Percentiles rank a stretch among this genome's conserved stretches.
Evolutionary conservation across 1,139 yeast genomes (phyloP).

Genomic region (Blastobotrys illinoisensis): DNA sequence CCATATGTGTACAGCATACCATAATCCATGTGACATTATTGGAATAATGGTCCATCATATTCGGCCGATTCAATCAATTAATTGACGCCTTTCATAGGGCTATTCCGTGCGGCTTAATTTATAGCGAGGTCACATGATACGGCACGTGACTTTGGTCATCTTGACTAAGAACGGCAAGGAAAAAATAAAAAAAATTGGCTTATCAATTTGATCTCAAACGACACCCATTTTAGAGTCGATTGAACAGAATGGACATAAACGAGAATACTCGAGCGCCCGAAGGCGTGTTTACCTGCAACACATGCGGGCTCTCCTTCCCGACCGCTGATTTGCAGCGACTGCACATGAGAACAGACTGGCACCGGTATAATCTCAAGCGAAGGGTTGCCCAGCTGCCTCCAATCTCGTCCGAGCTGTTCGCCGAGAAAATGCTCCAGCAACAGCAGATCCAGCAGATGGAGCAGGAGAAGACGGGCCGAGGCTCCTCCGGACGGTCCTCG

Average conservation of each 20-base stretch:
- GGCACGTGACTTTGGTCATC: background rate
- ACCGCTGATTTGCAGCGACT: conserved; percentile 75
- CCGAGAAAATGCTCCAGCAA: conserved; percentile 58
- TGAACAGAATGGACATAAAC: background rate
- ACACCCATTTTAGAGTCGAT: too few species aligned
- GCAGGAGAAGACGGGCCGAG: conserved; percentile 45
- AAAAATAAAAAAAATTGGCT: background rate
- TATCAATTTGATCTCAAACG: background rate
- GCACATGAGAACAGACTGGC: conserved; percentile 98
- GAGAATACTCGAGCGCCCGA: conserved; percentile 11
- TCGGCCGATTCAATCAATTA: too few species aligned
- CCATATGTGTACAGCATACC: too few species aligned
- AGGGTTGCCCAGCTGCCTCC: conserved; percentile 83
- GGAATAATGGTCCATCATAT: too few species aligned
- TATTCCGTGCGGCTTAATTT: background rate
- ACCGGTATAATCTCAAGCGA: conserved; percentile 84
- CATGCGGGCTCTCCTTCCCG: conserved; percentile 75
- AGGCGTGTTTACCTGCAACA: conserved; percentile 63
- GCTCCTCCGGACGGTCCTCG: conserved; percentile 23
- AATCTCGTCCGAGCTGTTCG: conserved; percentile 72
- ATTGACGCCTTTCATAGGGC: too few species aligned
- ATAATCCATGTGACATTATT: too few species aligned
- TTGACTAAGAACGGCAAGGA: background rate
- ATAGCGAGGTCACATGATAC: background rate
- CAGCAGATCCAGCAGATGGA: conserved; percentile 30